Evolutionary conservation across 257 asterid species (phyloP).

Genomic region (Gynochthodes officinalis): DNA sequence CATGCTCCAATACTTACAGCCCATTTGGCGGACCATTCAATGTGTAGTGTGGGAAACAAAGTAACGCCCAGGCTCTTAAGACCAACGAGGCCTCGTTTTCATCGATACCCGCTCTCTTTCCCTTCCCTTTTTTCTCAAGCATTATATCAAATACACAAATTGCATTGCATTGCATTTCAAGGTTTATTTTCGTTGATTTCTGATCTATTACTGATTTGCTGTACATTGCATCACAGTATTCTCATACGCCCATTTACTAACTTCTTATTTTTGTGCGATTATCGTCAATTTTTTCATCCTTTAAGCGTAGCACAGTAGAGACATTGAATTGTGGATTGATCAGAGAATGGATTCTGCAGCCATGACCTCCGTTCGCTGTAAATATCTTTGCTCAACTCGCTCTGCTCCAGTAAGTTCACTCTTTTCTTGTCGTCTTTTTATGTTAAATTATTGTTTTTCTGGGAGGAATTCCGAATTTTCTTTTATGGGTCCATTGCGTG

Average conservation of each 20-base stretch:
- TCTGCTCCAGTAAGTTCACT: constrained; percentile 28
- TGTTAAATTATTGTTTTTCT: neutral
- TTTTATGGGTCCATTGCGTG: neutral
- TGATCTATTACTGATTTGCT: neutral
- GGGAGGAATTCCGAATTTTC: neutral
- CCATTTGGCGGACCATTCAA: constrained; percentile 34
- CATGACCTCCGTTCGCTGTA: constrained; percentile 28
- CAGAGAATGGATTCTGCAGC: constrained; percentile 31
- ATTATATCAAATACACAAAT: constrained; percentile 1
- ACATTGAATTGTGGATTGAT: constrained; percentile 12
- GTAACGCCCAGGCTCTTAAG: neutral
- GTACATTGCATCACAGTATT: neutral
- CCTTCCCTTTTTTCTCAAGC: neutral
- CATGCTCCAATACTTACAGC: neutral
- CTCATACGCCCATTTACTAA: neutral
- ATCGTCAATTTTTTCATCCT: neutral
- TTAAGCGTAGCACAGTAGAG: neutral
- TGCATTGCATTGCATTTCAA: constrained; percentile 3
- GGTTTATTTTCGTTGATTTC: constrained; percentile 6
- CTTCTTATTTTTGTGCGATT: neutral
- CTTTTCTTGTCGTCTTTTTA: neutral
- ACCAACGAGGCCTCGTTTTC: constrained; percentile 23
- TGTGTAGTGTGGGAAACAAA: neutral
- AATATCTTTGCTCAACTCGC: constrained; percentile 24
- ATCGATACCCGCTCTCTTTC: constrained; percentile 22